phyloP scores from a whole-genome alignment of 2,329 filamentous ascomycete species.

The Balansia obtecta region DNA sequence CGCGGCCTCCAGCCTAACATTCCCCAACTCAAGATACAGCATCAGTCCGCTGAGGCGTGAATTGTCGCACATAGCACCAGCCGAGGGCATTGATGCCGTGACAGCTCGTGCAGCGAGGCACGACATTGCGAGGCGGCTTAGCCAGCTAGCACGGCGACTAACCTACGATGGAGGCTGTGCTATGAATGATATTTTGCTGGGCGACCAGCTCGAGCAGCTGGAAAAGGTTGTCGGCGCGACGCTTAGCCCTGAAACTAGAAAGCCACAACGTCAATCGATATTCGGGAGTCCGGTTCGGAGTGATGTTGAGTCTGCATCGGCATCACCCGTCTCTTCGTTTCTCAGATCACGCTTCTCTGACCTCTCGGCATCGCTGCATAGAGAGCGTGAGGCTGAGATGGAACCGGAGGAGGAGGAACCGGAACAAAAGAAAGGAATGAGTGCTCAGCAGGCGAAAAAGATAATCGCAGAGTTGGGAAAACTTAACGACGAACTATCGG shows the following conservation, averaged over 20 bases:
- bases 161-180: conserved; percentile 19
- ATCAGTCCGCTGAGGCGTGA: conserved; percentile 20
- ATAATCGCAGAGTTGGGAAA: conserved; percentile 24
- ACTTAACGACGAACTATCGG: conserved; percentile 37
- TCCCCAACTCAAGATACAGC: conserved; percentile 15
- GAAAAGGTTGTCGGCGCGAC: conserved; percentile 17
- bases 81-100: conserved; percentile 4
- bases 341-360: conserved; percentile 28
- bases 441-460: conserved; percentile 23
- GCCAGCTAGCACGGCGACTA: conserved; percentile 26
- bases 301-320: conserved; percentile 18
- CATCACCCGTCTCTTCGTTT: conserved; percentile 22
- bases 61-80: conserved; percentile 8
- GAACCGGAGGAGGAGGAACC: conserved; percentile 15
- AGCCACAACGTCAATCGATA: conserved; percentile 11
- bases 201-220: conserved; percentile 25
- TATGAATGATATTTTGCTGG: conserved; percentile 23
- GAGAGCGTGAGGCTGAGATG: conserved; percentile 17
- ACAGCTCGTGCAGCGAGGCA: conserved; percentile 23
- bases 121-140: conserved; percentile 30
- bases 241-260: conserved; percentile 8
- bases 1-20: conserved; percentile 20
- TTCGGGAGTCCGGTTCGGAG: conserved; percentile 16
- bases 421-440: conserved; percentile 19
- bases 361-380: conserved; percentile 23